Base-by-base conservation (phyloP, 768 basidiomycete genomes). In the Rickenella mellea region DNA sequence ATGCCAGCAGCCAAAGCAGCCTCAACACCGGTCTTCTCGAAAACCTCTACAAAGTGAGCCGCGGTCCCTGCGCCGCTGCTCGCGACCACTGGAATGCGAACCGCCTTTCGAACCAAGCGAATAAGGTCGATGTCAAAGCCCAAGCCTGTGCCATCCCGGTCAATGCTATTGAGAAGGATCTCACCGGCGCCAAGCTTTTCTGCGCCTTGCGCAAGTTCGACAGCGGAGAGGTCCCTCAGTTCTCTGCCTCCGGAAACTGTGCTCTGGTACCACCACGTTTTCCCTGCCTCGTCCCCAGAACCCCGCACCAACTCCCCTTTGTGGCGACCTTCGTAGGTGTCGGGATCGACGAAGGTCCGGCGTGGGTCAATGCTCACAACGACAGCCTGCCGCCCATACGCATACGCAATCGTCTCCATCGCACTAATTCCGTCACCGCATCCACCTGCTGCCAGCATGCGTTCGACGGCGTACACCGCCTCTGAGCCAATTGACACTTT, bases 261-360 rank as follows among this genome's bases (percentile, higher is more conserved):
- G 61, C 96, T 98, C 58, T 93, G 91, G 62, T 99, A 99, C 96
- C 94, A 98, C 92, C 96, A 98, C 31, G 79, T 82, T 55, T 77
- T 80, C 31, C 77, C 80, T 41, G 70, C 64, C 48, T 84, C 84
- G 44, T 68, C 65, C 53, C 74, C 74, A 6, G 65, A 57, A 27
- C 65, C 69, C 26, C 55, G 49, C 21, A 88, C 60, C 17, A 88
- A 60, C 55, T 89, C 86, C 22, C 67, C 61, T 49, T 59, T 69
- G 62, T 80, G 79, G 7, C 80, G 78, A 2, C 85, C 87, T 29
- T 75, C 67, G 57, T 92, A 90, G 7, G 58, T 57, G 0, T 69
- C 64, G 17, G 65, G 52, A 49, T 85, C 73, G 53, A 94, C 80
- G 62, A 86, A 93, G 14, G 80, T 83, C 41, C 91, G 68, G 50